phyloP scores from a whole-genome alignment of 352 stramenopile species.

The Pythium folliculosum region DNA sequence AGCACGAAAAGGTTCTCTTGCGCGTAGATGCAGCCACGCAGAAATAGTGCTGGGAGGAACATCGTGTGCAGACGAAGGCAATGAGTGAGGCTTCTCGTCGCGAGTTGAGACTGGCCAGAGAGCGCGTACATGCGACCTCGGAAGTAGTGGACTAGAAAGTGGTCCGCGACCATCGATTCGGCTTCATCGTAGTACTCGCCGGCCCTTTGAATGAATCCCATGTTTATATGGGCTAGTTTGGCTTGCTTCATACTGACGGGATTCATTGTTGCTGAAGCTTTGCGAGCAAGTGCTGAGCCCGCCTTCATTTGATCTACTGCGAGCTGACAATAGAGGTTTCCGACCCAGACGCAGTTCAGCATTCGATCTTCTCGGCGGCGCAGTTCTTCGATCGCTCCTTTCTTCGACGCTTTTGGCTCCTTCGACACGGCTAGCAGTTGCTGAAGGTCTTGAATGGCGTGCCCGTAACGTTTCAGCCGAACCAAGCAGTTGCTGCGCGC shows the following conservation, averaged over 20 bases:
- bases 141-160: slow-evolving; percentile 55
- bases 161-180: slow-evolving; percentile 27
- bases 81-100: slow-evolving; percentile 35
- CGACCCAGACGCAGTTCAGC: slow-evolving; percentile 46
- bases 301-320: slow-evolving; percentile 48
- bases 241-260: slow-evolving; percentile 30
- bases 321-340: slow-evolving; percentile 61
- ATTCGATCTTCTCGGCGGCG: slow-evolving; percentile 30
- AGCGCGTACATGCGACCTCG: slow-evolving; percentile 46
- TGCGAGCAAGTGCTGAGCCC: slow-evolving; percentile 31
- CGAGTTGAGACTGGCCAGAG: slow-evolving; percentile 32
- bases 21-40: slow-evolving; percentile 54
- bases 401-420: slow-evolving; percentile 22
- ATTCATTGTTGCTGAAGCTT: slow-evolving; percentile 29
- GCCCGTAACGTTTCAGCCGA: slow-evolving; percentile 35
- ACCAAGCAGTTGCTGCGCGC: slow-evolving; percentile 40
- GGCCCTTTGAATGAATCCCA: slow-evolving; percentile 35
- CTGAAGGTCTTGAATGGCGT: slow-evolving; percentile 58
- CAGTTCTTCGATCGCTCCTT: slow-evolving; percentile 5
- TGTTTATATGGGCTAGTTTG: slow-evolving; percentile 31
- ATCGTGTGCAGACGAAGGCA: slow-evolving; percentile 38
- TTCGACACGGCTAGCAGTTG: slow-evolving; percentile 29
- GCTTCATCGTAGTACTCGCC: slow-evolving; percentile 42
- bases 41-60: slow-evolving; percentile 55
- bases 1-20: slow-evolving; percentile 52